These are phyloP conservation scores for Strobilomyces echinocephalus DNA, from an alignment of 768 basidiomycete species.

Conservation along the genomic window DNA sequence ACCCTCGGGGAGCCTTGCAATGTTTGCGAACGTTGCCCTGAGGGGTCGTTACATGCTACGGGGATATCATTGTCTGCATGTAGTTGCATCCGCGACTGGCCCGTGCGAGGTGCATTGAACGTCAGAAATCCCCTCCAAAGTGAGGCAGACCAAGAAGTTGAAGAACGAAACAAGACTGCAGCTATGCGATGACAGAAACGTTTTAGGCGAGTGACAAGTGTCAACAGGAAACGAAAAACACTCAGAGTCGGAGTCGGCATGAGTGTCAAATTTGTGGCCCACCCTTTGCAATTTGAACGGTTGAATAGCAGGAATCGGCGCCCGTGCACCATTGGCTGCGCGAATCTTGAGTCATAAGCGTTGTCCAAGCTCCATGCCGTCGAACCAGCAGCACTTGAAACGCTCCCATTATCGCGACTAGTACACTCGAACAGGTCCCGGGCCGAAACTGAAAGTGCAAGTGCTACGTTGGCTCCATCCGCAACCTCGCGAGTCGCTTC, in stretches of 20 bases:
- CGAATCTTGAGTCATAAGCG: too few species aligned
- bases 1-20: not conserved
- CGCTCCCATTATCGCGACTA: too few species aligned
- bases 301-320: too few species aligned
- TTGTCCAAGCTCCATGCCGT: too few species aligned
- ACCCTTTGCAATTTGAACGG: too few species aligned
- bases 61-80: not conserved
- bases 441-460: too few species aligned
- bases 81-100: not conserved
- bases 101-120: not conserved
- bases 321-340: too few species aligned
- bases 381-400: too few species aligned
- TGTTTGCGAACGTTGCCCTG: not conserved
- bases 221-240: conserved; percentile 1
- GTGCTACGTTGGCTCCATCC: too few species aligned
- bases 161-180: not conserved
- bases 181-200: conserved; percentile 2
- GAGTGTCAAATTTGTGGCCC: too few species aligned
- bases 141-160: not conserved
- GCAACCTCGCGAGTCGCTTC: too few species aligned
- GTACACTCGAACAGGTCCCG: too few species aligned
- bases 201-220: not conserved
- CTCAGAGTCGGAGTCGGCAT: not conserved
- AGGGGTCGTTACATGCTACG: not conserved
- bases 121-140: conserved; percentile 4